These are phyloP conservation scores for Pseudogymnoascus sp. DNA, from an alignment of 2,329 filamentous ascomycete species.

Conservation along the genomic window DNA sequence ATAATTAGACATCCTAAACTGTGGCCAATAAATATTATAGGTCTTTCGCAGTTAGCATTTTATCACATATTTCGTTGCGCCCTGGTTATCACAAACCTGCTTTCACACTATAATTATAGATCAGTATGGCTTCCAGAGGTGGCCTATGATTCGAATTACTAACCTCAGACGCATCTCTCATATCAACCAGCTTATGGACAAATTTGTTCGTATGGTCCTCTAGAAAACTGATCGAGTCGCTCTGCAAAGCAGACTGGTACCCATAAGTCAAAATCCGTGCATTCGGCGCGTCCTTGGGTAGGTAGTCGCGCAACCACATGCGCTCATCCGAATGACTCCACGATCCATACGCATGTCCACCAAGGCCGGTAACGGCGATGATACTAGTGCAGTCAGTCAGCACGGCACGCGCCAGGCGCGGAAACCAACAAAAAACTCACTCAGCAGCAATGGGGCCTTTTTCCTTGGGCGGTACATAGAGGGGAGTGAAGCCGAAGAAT, in stretches of 20 bases:
- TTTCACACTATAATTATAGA: background rate
- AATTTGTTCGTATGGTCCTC: background rate
- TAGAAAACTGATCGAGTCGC: background rate
- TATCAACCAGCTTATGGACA: conserved; percentile 6
- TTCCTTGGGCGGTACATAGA: background rate
- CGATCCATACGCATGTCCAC: conserved; percentile 12
- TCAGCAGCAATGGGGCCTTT: background rate
- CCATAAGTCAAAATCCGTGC: conserved; percentile 13
- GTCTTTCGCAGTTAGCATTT: background rate
- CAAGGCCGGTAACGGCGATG: conserved; percentile 12
- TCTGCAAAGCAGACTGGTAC: conserved; percentile 9
- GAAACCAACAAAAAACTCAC: background rate
- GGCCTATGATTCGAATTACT: background rate
- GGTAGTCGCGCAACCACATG: conserved; percentile 13
- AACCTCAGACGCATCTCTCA: conserved; percentile 2
- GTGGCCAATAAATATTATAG: conserved; percentile 3
- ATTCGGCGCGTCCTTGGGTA: conserved; percentile 6
- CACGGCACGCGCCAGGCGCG: background rate
- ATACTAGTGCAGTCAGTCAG: conserved; percentile 10
- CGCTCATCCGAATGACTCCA: background rate
- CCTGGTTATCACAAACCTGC: background rate
- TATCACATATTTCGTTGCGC: background rate
- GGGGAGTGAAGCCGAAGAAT: background rate
- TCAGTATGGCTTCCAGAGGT: background rate
- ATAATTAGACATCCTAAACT: conserved; percentile 1